Conservation (phyloP, 129 eudicot genomes). For the Rutidosis leptorrhynchoides region DNA sequence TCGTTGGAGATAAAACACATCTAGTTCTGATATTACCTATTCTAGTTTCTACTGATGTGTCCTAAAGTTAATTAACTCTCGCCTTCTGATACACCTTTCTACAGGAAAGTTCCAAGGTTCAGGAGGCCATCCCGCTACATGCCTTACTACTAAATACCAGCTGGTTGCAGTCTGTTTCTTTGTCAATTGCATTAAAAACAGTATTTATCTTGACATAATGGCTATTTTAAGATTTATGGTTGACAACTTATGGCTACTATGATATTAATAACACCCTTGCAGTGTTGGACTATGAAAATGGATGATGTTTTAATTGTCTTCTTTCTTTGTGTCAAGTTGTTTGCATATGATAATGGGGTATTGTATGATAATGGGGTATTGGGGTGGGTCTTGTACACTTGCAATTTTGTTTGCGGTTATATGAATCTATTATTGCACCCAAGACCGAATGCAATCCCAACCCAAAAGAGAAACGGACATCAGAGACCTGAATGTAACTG, state of each 20-base stretch:
- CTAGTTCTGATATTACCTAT: neutral
- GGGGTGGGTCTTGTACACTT: neutral
- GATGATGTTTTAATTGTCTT: neutral
- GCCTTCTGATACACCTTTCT: neutral
- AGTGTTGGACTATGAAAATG: neutral
- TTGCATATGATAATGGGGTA: neutral
- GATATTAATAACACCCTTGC: neutral
- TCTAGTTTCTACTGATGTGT: neutral
- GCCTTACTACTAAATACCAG: slow-evolving; percentile 58
- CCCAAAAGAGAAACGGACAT: neutral
- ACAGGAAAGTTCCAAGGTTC: slow-evolving; percentile 97
- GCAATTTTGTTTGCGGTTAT: too few species aligned
- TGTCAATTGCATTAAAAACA: neutral
- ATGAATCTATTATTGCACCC: neutral
- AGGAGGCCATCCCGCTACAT: slow-evolving; percentile 81
- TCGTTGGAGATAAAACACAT: neutral
- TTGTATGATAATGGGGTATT: too few species aligned
- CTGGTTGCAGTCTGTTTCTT: slow-evolving; percentile 12
- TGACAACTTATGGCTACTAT: neutral
- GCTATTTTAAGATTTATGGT: neutral
- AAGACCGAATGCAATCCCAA: neutral
- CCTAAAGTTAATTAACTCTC: neutral
- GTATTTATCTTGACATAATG: neutral
- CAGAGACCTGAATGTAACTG: neutral
- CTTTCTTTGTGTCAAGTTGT: neutral